Evolutionary conservation across 108 stramenopile genomes (phyloP).

Genomic region (Conticribra guillardii): DNA sequence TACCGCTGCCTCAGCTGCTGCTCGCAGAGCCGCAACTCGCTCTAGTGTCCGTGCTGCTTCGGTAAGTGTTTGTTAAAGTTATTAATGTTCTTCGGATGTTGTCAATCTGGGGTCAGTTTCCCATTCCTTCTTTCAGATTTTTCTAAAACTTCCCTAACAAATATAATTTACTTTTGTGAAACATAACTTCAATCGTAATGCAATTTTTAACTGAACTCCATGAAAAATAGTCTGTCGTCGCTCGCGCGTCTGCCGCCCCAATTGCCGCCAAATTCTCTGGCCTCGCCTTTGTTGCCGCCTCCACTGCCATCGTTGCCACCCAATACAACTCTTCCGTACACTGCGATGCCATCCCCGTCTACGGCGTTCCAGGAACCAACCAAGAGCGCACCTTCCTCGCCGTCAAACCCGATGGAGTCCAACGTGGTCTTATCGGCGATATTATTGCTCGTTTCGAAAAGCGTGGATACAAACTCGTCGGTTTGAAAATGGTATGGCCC

Average conservation of each 20-base stretch:
- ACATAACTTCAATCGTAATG: background rate
- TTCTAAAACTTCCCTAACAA: conserved; percentile 1
- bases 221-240: conserved; percentile 15
- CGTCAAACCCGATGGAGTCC: conserved; percentile 96
- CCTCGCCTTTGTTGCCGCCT: conserved; percentile 25
- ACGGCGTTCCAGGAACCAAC: conserved; percentile 76
- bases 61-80: conserved; percentile 12
- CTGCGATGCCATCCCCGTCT: conserved; percentile 66
- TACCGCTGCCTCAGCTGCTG: conserved; percentile 18
- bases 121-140: background rate
- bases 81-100: background rate
- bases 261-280: conserved; percentile 22
- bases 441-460: conserved; percentile 95
- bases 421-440: conserved; percentile 92
- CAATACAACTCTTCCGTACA: conserved; percentile 20
- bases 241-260: conserved; percentile 23
- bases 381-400: conserved; percentile 92
- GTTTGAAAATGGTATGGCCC: conserved; percentile 92
- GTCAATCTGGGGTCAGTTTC: background rate
- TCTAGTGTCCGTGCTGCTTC: conserved; percentile 21
- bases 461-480: conserved; percentile 94
- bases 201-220: conserved; percentile 1
- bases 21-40: conserved; percentile 36
- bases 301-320: conserved; percentile 14
- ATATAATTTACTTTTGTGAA: background rate